phyloP scores from a whole-genome alignment of 1,284 basidiomycete genomes.

The Trametes versicolor region DNA sequence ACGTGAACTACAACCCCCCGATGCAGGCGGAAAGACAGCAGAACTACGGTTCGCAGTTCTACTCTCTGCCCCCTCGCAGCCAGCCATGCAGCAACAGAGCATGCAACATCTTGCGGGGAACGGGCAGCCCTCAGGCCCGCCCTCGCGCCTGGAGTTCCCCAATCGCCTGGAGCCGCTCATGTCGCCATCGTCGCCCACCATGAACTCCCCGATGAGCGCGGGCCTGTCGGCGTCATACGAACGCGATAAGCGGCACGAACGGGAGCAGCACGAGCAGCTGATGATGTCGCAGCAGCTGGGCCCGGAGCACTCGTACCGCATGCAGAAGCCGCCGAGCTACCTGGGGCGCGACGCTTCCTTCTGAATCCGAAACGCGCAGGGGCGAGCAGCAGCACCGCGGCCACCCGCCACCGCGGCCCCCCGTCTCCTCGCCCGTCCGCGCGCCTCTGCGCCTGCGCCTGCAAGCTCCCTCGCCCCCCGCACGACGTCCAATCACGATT shows the following conservation, averaged over 20 bases:
- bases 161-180: conserved; percentile 52
- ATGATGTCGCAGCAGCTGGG: conserved; percentile 39
- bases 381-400: conserved; percentile 2
- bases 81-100: conserved; percentile 26
- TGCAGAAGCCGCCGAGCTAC: conserved; percentile 31
- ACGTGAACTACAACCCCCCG: conserved; percentile 32
- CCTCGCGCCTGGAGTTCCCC: conserved; percentile 46
- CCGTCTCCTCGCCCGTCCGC: neutral
- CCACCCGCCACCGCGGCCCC: neutral
- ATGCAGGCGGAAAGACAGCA: conserved; percentile 36
- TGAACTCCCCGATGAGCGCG: conserved; percentile 44
- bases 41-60: conserved; percentile 36
- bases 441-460: neutral
- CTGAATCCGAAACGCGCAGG: conserved; percentile 21
- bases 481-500: conserved; percentile 24
- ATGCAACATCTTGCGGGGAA: conserved; percentile 30
- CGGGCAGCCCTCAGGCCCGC: conserved; percentile 34
- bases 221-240: conserved; percentile 59
- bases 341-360: conserved; percentile 27
- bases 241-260: conserved; percentile 49
- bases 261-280: conserved; percentile 32
- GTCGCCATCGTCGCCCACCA: conserved; percentile 52
- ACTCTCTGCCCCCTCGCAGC: conserved; percentile 35
- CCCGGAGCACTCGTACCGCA: conserved; percentile 30
- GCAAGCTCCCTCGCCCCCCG: conserved; percentile 3